Percentiles rank a stretch among this genome's conserved stretches.
Evolutionary conservation across 164 flowering plant genomes (phyloP).

Genomic region (Kingdonia uniflora): DNA sequence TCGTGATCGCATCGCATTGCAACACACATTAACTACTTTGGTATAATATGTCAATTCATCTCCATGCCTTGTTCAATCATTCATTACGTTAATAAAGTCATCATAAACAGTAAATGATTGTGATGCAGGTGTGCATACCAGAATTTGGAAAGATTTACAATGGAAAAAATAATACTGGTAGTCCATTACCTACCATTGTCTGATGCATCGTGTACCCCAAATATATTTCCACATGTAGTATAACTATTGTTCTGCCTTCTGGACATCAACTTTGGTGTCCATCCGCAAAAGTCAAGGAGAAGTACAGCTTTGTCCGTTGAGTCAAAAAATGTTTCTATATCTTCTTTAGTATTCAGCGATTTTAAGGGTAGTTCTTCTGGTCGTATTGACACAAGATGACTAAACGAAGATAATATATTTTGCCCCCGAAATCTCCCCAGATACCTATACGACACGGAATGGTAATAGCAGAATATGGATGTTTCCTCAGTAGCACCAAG

Average conservation of each 20-base stretch:
- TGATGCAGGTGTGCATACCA: background rate
- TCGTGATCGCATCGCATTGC: too few relatives aligned
- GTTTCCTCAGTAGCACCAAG: slow-evolving; percentile 58
- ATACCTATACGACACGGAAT: slow-evolving; percentile 58
- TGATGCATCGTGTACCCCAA: slow-evolving; percentile 15
- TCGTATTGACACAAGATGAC: slow-evolving; percentile 30
- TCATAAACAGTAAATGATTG: background rate
- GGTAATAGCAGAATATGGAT: slow-evolving; percentile 46
- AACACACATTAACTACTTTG: too few relatives aligned
- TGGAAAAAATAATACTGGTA: background rate
- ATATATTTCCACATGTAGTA: slow-evolving; percentile 13
- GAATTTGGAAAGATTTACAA: background rate
- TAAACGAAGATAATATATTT: slow-evolving; percentile 44
- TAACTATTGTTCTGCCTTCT: slow-evolving; percentile 21
- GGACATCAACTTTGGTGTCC: slow-evolving; percentile 47
- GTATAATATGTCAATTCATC: background rate
- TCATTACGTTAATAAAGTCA: background rate
- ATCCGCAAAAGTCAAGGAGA: slow-evolving; percentile 82
- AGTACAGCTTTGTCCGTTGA: slow-evolving; percentile 78
- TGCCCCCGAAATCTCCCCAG: slow-evolving; percentile 49
- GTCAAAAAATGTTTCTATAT: slow-evolving; percentile 38
- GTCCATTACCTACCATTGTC: slow-evolving; percentile 14
- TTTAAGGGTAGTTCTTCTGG: slow-evolving; percentile 61
- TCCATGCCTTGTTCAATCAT: background rate
- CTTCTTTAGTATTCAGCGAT: slow-evolving; percentile 30